Percentiles rank a stretch among this genome's conserved stretches.
phyloP scores from a whole-genome alignment of 2,329 filamentous ascomycete genomes.

The Colletotrichum spaethianum region DNA sequence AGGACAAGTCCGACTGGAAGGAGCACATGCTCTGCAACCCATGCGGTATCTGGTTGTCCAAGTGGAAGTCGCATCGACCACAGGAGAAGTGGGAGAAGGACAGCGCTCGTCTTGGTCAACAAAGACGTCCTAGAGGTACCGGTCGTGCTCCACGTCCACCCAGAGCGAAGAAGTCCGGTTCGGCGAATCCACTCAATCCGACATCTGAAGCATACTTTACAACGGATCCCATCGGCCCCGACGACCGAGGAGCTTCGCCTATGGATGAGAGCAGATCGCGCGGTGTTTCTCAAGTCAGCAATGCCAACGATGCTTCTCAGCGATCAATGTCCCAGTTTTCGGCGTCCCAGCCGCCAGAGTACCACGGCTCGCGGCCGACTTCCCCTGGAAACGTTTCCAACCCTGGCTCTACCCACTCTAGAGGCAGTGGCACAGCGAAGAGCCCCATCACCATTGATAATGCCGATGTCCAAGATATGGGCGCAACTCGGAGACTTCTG shows the following conservation, averaged over 20 bases:
- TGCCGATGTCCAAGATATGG: conserved; percentile 63
- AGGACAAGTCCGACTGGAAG: conserved; percentile 78
- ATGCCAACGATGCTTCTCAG: conserved; percentile 31
- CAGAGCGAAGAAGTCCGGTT: conserved; percentile 63
- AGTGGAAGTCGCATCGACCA: conserved; percentile 88
- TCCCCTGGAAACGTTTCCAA: conserved; percentile 48
- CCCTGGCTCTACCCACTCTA: conserved; percentile 66
- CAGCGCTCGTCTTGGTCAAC: conserved; percentile 65
- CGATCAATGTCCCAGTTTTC: conserved; percentile 19
- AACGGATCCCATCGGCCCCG: conserved; percentile 67
- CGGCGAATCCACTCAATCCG: conserved; percentile 61
- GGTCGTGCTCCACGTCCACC: conserved; percentile 53
- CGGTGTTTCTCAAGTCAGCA: conserved; percentile 37
- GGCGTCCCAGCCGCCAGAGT: conserved; percentile 25
- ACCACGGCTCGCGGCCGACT: conserved; percentile 18
- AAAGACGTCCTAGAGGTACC: conserved; percentile 64
- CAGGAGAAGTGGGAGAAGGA: conserved; percentile 85
- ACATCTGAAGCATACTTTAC: conserved; percentile 69
- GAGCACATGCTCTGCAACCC: conserved; percentile 90
- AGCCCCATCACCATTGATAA: conserved; percentile 70
- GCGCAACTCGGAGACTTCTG: conserved; percentile 76
- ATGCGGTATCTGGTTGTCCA: conserved; percentile 96
- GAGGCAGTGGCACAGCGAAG: conserved; percentile 67
- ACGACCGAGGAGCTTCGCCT: conserved; percentile 35
- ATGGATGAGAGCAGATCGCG: conserved; percentile 39